These are phyloP conservation scores for Claviceps citrina DNA, from an alignment of 2,329 filamentous ascomycete species.

Conservation along the genomic window DNA sequence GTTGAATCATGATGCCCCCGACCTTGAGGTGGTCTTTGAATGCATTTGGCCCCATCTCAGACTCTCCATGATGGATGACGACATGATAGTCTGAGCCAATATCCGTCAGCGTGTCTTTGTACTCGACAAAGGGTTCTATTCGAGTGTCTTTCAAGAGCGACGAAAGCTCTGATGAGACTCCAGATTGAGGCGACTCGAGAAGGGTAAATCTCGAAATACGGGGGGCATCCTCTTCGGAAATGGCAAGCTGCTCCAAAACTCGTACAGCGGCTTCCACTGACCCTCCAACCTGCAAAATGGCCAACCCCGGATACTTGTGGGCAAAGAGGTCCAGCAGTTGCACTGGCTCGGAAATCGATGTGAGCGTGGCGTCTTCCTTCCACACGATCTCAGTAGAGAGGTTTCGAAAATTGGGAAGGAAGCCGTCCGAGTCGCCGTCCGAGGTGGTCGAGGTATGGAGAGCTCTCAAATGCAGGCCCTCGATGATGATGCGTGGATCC, in stretches of 20 bases:
- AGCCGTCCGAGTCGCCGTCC: constrained; percentile 16
- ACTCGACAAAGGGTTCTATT: constrained; percentile 16
- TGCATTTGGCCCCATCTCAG: constrained; percentile 5
- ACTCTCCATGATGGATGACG: constrained; percentile 14
- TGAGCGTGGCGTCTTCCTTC: constrained; percentile 23
- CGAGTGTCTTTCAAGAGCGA: constrained; percentile 7
- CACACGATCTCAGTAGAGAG: constrained; percentile 34
- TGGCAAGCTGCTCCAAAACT: constrained; percentile 15
- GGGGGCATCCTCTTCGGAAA: constrained; percentile 13
- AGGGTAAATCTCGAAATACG: constrained; percentile 21
- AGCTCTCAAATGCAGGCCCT: constrained; percentile 28
- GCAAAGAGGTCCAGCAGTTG: constrained; percentile 19
- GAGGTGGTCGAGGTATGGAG: constrained; percentile 15
- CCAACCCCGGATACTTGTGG: constrained; percentile 24
- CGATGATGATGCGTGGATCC: constrained; percentile 25
- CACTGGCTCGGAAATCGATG: constrained; percentile 9
- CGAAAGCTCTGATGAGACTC: constrained; percentile 4
- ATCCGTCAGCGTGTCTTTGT: constrained; percentile 10
- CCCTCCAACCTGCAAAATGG: constrained; percentile 25
- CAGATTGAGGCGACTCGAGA: constrained; percentile 7
- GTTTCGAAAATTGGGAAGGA: constrained; percentile 32
- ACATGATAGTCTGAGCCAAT: constrained; percentile 18
- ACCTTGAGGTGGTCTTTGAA: constrained; percentile 14
- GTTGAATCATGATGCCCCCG: constrained; percentile 15
- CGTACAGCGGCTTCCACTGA: constrained; percentile 8